These are phyloP conservation scores for Gliomastix tumulicola DNA, from an alignment of 2,329 filamentous ascomycete genomes.

Conservation along the genomic window DNA sequence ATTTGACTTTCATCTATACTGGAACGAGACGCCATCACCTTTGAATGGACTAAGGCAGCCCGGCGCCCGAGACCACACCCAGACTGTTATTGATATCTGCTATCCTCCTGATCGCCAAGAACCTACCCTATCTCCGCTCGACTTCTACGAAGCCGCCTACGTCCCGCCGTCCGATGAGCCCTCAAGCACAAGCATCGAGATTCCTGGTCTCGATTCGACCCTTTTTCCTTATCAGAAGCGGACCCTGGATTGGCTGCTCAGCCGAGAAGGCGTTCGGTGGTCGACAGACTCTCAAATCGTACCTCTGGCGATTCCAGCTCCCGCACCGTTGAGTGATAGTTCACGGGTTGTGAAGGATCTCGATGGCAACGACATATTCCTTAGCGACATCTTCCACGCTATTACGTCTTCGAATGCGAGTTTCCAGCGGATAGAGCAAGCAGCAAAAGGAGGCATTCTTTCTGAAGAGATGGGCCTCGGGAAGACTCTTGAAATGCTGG, in stretches of 20 bases:
- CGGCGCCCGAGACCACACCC: constrained; percentile 21
- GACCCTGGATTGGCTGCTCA: constrained; percentile 63
- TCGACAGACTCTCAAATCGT: constrained; percentile 3
- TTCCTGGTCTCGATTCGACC: constrained; percentile 37
- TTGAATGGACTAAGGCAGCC: constrained; percentile 18
- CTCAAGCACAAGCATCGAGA: constrained; percentile 25
- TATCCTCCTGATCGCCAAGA: constrained; percentile 12
- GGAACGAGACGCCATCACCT: constrained; percentile 30
- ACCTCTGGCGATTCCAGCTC: neutral
- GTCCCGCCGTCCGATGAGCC: constrained; percentile 43
- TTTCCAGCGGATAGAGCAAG: constrained; percentile 33
- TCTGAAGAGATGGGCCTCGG: constrained; percentile 81
- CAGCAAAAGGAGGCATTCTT: constrained; percentile 55
- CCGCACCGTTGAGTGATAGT: constrained; percentile 10
- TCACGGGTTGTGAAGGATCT: constrained; percentile 26
- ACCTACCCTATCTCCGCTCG: constrained; percentile 35
- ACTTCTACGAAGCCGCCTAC: constrained; percentile 65
- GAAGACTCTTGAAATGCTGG: constrained; percentile 71
- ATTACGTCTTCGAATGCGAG: constrained; percentile 40
- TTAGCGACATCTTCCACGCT: constrained; percentile 58
- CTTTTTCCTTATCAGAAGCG: constrained; percentile 69
- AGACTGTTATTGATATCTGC: constrained; percentile 26
- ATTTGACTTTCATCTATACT: constrained; percentile 28
- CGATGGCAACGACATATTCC: constrained; percentile 32
- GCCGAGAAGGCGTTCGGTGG: constrained; percentile 56